Evolutionary conservation across 441 rosid genomes (phyloP).

Genomic region (Adansonia rubrostipa): DNA sequence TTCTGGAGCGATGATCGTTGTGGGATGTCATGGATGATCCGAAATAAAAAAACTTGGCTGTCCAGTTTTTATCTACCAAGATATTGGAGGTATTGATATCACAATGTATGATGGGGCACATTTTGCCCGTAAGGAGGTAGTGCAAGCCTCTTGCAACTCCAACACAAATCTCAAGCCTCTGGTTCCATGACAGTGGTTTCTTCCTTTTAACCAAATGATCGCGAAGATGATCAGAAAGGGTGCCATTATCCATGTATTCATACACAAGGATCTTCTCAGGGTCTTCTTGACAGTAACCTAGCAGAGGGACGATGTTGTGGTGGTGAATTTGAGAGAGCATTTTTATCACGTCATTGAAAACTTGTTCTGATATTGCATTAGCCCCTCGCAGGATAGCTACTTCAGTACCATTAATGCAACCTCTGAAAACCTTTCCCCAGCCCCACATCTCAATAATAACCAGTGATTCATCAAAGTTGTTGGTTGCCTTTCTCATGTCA

Average conservation of each 20-base stretch:
- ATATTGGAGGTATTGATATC: slow-evolving; percentile 84
- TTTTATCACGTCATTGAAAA: slow-evolving; percentile 65
- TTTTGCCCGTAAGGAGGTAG: slow-evolving; percentile 79
- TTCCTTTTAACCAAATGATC: slow-evolving; percentile 40
- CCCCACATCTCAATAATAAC: not conserved
- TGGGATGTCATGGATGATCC: slow-evolving; percentile 60
- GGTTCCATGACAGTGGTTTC: slow-evolving; percentile 61
- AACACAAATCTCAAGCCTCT: slow-evolving; percentile 73
- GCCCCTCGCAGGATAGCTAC: slow-evolving; percentile 73
- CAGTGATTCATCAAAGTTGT: not conserved
- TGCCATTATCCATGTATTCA: slow-evolving; percentile 79
- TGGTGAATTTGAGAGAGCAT: slow-evolving; percentile 83
- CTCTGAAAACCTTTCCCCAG: not conserved
- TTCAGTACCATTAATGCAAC: slow-evolving; percentile 42
- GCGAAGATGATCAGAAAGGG: slow-evolving; percentile 60
- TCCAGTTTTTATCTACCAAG: slow-evolving; percentile 61
- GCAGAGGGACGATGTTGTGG: slow-evolving; percentile 72
- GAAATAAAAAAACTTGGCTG: slow-evolving; percentile 86
- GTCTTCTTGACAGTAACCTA: slow-evolving; percentile 71
- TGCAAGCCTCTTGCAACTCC: slow-evolving; percentile 87
- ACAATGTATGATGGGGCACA: slow-evolving; percentile 72
- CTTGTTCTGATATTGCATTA: slow-evolving; percentile 52
- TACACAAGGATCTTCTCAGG: slow-evolving; percentile 76
- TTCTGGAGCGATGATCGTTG: slow-evolving; percentile 48
- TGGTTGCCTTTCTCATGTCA: not conserved